These are phyloP conservation scores for Dothideomycetes sp. DNA, from an alignment of 2,329 filamentous ascomycete genomes.

Conservation along the genomic window DNA sequence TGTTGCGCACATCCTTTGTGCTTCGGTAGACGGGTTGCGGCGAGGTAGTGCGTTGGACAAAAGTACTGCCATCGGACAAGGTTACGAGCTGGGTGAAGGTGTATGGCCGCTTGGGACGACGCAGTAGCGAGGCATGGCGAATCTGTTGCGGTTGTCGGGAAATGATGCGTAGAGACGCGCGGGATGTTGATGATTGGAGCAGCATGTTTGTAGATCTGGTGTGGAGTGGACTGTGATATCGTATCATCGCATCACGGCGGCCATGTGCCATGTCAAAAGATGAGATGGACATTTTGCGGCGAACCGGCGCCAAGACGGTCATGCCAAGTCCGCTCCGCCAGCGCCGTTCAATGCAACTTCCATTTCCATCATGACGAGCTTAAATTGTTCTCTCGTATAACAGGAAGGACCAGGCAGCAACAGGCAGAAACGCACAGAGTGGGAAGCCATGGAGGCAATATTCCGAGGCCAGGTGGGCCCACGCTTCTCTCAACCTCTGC, in stretches of 20 bases:
- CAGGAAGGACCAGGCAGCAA: too few species aligned
- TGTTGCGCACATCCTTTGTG: conserved; percentile 81
- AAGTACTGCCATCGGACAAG: conserved; percentile 83
- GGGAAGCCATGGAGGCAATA: too few species aligned
- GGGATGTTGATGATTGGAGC: conserved; percentile 1
- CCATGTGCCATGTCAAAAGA: not conserved
- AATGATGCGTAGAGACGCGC: conserved; percentile 10
- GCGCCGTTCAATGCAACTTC: not conserved
- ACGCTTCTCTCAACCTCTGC: too few species aligned
- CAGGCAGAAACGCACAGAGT: too few species aligned
- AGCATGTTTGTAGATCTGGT: conserved; percentile 9
- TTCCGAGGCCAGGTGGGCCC: too few species aligned
- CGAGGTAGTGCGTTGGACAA: conserved; percentile 67
- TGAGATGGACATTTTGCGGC: conserved; percentile 5
- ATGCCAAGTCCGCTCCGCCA: not conserved
- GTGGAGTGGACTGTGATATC: not conserved
- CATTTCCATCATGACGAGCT: too few species aligned
- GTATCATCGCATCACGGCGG: conserved; percentile 10
- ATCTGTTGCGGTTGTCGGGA: conserved; percentile 40
- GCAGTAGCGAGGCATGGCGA: conserved; percentile 75
- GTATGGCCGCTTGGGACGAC: conserved; percentile 84
- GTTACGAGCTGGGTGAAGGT: conserved; percentile 95
- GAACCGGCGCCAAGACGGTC: not conserved
- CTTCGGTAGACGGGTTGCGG: conserved; percentile 53
- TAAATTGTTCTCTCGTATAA: too few species aligned